Percentiles rank a stretch among this genome's conserved stretches.
Conservation (phyloP, 768 basidiomycete genomes). For the Lactarius indigo region DNA sequence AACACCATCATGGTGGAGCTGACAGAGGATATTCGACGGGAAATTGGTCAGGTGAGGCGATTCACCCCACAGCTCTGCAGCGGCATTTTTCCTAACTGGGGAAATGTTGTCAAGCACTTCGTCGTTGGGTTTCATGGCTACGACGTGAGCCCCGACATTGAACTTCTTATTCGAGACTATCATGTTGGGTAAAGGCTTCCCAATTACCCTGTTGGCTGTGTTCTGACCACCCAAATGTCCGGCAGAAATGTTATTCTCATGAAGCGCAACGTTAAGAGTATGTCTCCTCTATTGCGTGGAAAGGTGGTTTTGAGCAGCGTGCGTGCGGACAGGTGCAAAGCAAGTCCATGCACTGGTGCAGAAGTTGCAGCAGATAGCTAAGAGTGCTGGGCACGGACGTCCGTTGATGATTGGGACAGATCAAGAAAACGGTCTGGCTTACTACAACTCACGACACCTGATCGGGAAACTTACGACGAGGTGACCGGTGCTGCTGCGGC, state of each 20-base stretch:
- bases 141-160: slow-evolving; percentile 48
- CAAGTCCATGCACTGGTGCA: slow-evolving; percentile 49
- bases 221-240: neutral
- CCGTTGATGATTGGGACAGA: slow-evolving; percentile 69
- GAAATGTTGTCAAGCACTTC: slow-evolving; percentile 49
- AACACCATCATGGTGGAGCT: neutral
- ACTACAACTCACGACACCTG: neutral
- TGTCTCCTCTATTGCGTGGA: slow-evolving; percentile 4
- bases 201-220: no score
- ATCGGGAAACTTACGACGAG: neutral
- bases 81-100: neutral
- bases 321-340: slow-evolving; percentile 39
- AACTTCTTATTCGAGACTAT: slow-evolving; percentile 56
- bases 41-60: slow-evolving; percentile 30
- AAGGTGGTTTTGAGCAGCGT: no score
- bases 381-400: slow-evolving; percentile 48
- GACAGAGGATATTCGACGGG: slow-evolving; percentile 28
- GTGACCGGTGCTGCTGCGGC: slow-evolving; percentile 26
- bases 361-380: slow-evolving; percentile 53
- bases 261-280: slow-evolving; percentile 62
- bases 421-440: slow-evolving; percentile 62
- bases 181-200: slow-evolving; percentile 45
- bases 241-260: slow-evolving; percentile 58
- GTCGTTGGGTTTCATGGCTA: slow-evolving; percentile 67
- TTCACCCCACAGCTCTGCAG: no score